Evolutionary conservation across 768 basidiomycete genomes (phyloP), one percentile per base, ranked within the genome.

Genomic region (Kwoniella botswanensis): DNA sequence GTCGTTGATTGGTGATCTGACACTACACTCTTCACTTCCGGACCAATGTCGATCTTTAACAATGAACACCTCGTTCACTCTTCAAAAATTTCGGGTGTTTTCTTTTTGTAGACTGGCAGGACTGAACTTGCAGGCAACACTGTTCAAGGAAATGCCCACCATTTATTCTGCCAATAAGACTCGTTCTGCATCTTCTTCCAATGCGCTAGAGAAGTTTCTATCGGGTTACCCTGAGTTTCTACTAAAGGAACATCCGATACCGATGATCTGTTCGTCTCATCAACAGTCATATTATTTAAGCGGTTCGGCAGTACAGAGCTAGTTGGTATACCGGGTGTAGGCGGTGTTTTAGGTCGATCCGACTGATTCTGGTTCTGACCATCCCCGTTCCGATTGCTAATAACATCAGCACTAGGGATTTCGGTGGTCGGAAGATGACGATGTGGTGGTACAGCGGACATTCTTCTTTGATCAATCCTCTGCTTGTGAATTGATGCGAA

Each of bases 401-500:
- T n/a, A n/a, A n/a, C n/a, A n/a, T n/a, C n/a, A n/a, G n/a, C n/a
- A n/a, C n/a, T n/a, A n/a, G n/a, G n/a, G n/a, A n/a, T n/a, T n/a
- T n/a, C n/a, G n/a, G n/a, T n/a, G n/a, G n/a, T n/a, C n/a, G n/a
- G n/a, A n/a, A n/a, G n/a, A n/a, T n/a, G n/a, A n/a, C n/a, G n/a
- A n/a, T n/a, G n/a, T n/a, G n/a, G n/a, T 43, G 41, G 29, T 43
- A 21, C 7, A 62, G 21, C 46, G 11, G 46, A 63, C 22, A 41
- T 22, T 13, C 18, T 42, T 22, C 55, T 18, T 24, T 41, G 18
- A 0, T 43, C 26, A 13, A 56, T 24, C 41, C 57, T 57, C 41
- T 18, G 15, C 13, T 57, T 65, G 41, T 70, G 57, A 59, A 62
- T 55, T n/a, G 67, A 17, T 17, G 70, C 79, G 35, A 71, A 70